These are phyloP conservation scores for Teratosphaeriaceae sp. DNA, from an alignment of 2,329 filamentous ascomycete genomes.

Conservation along the genomic window DNA sequence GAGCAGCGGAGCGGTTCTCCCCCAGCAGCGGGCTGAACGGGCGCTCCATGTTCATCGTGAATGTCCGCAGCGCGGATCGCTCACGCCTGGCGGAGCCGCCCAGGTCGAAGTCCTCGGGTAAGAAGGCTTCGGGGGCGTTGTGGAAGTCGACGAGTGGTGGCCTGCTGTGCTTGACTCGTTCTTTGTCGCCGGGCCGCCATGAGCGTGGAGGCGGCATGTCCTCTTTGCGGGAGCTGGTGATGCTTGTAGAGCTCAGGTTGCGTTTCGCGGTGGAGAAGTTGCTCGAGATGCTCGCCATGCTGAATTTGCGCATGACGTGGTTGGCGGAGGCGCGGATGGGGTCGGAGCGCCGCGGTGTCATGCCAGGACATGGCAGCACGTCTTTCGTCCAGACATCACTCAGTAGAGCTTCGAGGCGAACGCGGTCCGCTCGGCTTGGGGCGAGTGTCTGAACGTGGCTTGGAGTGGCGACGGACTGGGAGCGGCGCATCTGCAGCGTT, in stretches of 20 bases:
- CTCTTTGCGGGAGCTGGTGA: conserved; percentile 22
- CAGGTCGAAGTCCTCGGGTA: conserved; percentile 44
- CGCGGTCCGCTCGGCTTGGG: conserved; percentile 67
- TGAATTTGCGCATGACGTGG: conserved; percentile 81
- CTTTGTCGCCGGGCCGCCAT: neutral
- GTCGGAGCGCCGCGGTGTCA: conserved; percentile 61
- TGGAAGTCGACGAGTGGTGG: conserved; percentile 39
- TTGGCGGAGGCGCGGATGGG: conserved; percentile 72
- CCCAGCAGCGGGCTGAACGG: conserved; percentile 26
- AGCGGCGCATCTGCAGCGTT: conserved; percentile 61
- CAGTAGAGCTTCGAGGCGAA: conserved; percentile 66
- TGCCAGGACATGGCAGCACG: conserved; percentile 73
- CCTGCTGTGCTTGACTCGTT: neutral
- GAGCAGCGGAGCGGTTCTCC: conserved; percentile 16
- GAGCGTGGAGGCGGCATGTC: conserved; percentile 17
- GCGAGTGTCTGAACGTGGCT: conserved; percentile 64
- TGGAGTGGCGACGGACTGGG: conserved; percentile 70
- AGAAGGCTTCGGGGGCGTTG: conserved; percentile 40
- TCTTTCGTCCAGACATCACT: conserved; percentile 81
- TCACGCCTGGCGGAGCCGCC: conserved; percentile 18
- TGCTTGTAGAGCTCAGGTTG: conserved; percentile 52
- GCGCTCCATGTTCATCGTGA: conserved; percentile 30
- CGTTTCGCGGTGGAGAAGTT: conserved; percentile 70
- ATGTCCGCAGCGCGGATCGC: conserved; percentile 22
- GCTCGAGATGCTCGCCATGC: conserved; percentile 69